These are phyloP conservation scores for Penicillium paneum DNA, from an alignment of 2,329 filamentous ascomycete species.

Conservation along the genomic window DNA sequence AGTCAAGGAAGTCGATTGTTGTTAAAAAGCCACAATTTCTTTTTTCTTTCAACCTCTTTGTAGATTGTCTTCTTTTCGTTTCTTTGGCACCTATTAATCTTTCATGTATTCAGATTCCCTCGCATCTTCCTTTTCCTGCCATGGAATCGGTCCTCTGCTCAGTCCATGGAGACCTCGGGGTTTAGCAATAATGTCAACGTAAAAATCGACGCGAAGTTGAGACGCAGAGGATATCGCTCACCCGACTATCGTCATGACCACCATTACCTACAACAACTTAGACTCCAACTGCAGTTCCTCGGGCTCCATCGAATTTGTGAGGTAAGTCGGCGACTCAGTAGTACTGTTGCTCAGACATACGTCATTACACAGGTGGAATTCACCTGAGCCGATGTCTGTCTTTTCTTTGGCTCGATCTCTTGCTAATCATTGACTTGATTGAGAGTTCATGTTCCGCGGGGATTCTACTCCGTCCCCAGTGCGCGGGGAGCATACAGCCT, in stretches of 20 bases:
- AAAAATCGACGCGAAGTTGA: neutral
- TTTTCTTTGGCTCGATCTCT: slow-evolving; percentile 12
- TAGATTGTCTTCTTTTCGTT: neutral
- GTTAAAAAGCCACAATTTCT: neutral
- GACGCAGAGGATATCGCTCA: slow-evolving; percentile 3
- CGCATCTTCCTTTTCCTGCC: neutral
- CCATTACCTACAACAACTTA: neutral
- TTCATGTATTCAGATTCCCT: neutral
- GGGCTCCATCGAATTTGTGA: slow-evolving; percentile 10
- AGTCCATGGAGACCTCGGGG: neutral
- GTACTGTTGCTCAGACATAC: slow-evolving; percentile 13
- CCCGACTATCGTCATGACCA: slow-evolving; percentile 2
- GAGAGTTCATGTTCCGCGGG: slow-evolving; percentile 14
- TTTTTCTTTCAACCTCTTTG: neutral
- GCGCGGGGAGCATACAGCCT: neutral
- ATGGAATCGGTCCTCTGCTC: neutral
- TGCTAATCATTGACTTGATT: slow-evolving; percentile 6
- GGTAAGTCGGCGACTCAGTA: slow-evolving; percentile 6
- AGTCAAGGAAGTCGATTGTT: neutral
- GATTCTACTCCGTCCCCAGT: too few species aligned
- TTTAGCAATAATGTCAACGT: neutral
- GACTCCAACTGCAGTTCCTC: neutral
- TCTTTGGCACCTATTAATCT: neutral
- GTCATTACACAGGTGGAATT: slow-evolving; percentile 14
- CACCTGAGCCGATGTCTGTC: slow-evolving; percentile 7